A percentile compares a stretch with the other conserved stretches of the same genome.
Evolutionary conservation across 2,329 filamentous ascomycete genomes (phyloP).

Genomic region (Alternaria hordeiaustralica): DNA sequence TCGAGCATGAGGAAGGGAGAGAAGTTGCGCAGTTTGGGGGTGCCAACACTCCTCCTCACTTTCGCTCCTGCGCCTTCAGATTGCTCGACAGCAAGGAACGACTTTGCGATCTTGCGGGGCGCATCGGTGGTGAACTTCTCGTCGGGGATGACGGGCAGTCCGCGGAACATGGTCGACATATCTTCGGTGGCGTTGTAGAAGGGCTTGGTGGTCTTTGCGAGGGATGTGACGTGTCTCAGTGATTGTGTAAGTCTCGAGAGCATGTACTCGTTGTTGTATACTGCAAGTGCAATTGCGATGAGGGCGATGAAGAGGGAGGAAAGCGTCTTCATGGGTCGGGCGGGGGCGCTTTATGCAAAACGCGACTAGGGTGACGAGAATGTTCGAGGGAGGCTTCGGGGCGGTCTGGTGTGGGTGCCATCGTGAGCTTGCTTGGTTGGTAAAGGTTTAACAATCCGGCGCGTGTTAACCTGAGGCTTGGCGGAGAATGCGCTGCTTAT

Average conservation of each 20-base stretch:
- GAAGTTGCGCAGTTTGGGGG: constrained; percentile 80
- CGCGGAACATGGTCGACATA: constrained; percentile 51
- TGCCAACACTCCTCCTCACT: constrained; percentile 88
- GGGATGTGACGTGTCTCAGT: constrained; percentile 38
- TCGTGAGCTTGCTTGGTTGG: constrained; percentile 31
- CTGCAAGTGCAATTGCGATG: constrained; percentile 49
- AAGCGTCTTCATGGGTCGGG: constrained; percentile 47
- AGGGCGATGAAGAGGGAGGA: constrained; percentile 53
- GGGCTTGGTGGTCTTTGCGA: constrained; percentile 18
- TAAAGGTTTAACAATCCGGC: constrained; percentile 39
- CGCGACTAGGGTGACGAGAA: constrained; percentile 34
- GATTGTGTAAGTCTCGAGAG: constrained; percentile 45
- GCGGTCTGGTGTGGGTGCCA: constrained; percentile 15
- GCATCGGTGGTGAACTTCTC: constrained; percentile 48
- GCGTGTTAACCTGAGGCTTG: constrained; percentile 8
- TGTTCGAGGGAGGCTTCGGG: constrained; percentile 30
- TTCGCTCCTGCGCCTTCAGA: constrained; percentile 86
- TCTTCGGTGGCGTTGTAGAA: constrained; percentile 34
- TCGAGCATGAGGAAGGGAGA: constrained; percentile 96
- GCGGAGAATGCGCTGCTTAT: constrained; percentile 20
- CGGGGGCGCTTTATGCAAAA: constrained; percentile 43
- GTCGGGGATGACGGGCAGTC: constrained; percentile 57
- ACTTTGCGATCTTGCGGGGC: constrained; percentile 78
- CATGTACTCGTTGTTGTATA: constrained; percentile 52
- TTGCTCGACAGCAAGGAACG: constrained; percentile 84